phyloP scores from a whole-genome alignment of 352 stramenopile species.

The Thraustochytrium striatum region DNA sequence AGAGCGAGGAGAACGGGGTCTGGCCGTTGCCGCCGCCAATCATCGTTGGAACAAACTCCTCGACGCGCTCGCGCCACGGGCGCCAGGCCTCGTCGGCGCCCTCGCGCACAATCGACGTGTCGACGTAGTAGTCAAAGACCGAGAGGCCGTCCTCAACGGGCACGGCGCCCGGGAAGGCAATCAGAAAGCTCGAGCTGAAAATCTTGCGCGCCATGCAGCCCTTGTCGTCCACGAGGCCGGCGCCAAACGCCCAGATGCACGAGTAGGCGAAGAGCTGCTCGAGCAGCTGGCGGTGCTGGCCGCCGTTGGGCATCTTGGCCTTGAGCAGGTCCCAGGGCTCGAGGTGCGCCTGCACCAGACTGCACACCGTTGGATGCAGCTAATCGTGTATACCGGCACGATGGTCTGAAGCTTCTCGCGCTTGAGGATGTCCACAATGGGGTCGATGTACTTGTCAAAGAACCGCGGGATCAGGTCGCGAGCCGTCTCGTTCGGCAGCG shows the following conservation, averaged over 20 bases:
- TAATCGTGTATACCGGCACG: constrained; percentile 84
- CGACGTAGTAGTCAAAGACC: constrained; percentile 47
- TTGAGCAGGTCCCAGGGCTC: constrained; percentile 47
- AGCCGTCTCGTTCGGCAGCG: constrained; percentile 58
- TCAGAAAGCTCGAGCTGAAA: constrained; percentile 75
- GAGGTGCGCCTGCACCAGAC: constrained; percentile 79
- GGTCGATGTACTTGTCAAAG: constrained; percentile 86
- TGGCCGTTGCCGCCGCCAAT: constrained; percentile 87
- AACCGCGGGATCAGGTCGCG: constrained; percentile 55
- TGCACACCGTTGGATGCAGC: constrained; percentile 90
- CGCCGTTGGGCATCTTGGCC: constrained; percentile 48
- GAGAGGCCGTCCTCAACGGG: constrained; percentile 20
- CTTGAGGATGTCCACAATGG: constrained; percentile 77
- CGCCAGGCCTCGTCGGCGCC: constrained; percentile 66
- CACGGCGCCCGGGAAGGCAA: constrained; percentile 36
- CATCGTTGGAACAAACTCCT: constrained; percentile 75
- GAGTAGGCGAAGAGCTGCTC: constrained; percentile 87
- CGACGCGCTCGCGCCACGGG: constrained; percentile 73
- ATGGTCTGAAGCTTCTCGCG: constrained; percentile 76
- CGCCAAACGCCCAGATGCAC: constrained; percentile 84
- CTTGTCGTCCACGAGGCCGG: constrained; percentile 72
- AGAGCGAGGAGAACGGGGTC: constrained; percentile 91
- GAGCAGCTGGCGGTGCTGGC: constrained; percentile 57
- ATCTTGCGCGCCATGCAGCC: constrained; percentile 62
- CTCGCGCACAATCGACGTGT: background rate